Conservation (phyloP, 768 basidiomycete genomes). For the Rossbeevera mucosa region DNA sequence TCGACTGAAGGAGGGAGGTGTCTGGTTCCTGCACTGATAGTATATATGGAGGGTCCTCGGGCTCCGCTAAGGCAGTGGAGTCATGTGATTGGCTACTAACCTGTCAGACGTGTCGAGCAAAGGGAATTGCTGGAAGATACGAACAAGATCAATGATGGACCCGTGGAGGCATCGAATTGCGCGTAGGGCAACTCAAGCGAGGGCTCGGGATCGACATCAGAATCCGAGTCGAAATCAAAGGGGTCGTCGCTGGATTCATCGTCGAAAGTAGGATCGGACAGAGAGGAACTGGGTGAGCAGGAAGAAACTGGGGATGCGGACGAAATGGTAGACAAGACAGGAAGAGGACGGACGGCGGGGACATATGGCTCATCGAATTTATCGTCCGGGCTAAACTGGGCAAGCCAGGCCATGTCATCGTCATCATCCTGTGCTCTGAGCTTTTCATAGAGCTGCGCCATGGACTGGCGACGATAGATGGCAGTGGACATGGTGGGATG, state of each 20-base stretch:
- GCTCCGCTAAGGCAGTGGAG: neutral
- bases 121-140: constrained; percentile 3
- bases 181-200: constrained; percentile 14
- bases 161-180: constrained; percentile 3
- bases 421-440: constrained; percentile 33
- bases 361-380: constrained; percentile 27
- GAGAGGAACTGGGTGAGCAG: constrained; percentile 19
- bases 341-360: constrained; percentile 15
- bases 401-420: constrained; percentile 33
- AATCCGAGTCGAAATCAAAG: constrained; percentile 29
- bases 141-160: constrained; percentile 23
- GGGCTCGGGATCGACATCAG: constrained; percentile 26
- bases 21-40: constrained; percentile 8
- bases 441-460: constrained; percentile 34
- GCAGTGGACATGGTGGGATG: constrained; percentile 26
- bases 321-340: constrained; percentile 25
- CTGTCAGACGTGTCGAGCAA: constrained; percentile 14
- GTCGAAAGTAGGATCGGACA: constrained; percentile 17
- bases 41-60: constrained; percentile 12
- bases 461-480: constrained; percentile 34
- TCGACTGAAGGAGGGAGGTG: constrained; percentile 2
- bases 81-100: constrained; percentile 17
- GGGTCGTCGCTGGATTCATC: constrained; percentile 24
- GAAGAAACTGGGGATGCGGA: constrained; percentile 26
- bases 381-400: constrained; percentile 32